Percentiles rank a stretch among this genome's conserved stretches.
phyloP scores from a whole-genome alignment of 208 protist species.

The Wallacemonas collosoma region DNA sequence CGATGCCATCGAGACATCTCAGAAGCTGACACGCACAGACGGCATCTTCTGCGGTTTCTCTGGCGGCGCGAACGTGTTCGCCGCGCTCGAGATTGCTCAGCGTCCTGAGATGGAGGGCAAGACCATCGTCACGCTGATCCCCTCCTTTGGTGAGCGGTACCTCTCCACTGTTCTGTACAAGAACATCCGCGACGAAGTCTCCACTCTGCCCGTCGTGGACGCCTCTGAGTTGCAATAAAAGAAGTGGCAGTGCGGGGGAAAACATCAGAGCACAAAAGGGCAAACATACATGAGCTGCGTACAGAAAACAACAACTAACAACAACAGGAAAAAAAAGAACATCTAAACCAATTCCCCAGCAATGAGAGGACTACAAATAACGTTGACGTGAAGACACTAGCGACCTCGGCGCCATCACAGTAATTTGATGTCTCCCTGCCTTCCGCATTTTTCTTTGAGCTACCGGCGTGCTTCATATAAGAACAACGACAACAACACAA shows the following conservation, averaged over 20 bases:
- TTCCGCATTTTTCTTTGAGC: slow-evolving; percentile 5
- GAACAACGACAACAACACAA: slow-evolving; percentile 10
- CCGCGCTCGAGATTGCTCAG: slow-evolving; percentile 77
- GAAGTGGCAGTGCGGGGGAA: not conserved
- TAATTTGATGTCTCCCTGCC: slow-evolving; percentile 3
- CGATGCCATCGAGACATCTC: slow-evolving; percentile 64
- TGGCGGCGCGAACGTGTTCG: slow-evolving; percentile 82
- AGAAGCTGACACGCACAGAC: slow-evolving; percentile 76
- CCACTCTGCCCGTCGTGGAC: slow-evolving; percentile 68
- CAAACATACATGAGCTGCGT: too few species aligned
- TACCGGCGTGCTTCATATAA: slow-evolving; percentile 7
- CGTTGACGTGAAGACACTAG: not conserved
- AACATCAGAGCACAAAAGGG: not conserved
- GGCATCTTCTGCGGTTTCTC: slow-evolving; percentile 87
- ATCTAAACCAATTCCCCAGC: not conserved
- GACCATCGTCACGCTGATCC: slow-evolving; percentile 88
- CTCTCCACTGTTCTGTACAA: slow-evolving; percentile 83
- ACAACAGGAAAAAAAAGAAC: not conserved
- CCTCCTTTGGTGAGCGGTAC: slow-evolving; percentile 91
- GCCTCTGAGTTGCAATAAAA: slow-evolving; percentile 53
- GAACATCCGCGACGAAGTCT: slow-evolving; percentile 66
- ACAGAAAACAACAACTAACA: not conserved
- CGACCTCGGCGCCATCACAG: not conserved
- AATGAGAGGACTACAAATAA: not conserved
- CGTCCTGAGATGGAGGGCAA: slow-evolving; percentile 89